These are phyloP conservation scores for Haplosporangium gracile DNA, from an alignment of 192 early-diverging fungal genomes.

Conservation along the genomic window DNA sequence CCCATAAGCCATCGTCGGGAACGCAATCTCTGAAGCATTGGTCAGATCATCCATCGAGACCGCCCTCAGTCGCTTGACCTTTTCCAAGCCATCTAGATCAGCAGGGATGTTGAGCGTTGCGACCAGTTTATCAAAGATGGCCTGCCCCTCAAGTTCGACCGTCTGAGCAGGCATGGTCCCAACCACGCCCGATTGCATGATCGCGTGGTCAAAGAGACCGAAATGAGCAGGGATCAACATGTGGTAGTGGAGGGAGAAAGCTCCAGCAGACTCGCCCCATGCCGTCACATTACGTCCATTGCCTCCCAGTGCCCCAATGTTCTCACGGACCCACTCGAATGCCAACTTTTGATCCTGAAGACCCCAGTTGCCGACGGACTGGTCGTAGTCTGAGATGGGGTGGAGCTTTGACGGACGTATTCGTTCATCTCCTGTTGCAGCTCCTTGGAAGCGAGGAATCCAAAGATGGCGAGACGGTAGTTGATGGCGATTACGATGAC, in stretches of 20 bases:
- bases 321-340: constrained; percentile 38
- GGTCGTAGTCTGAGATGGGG: constrained; percentile 13
- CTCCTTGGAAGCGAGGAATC: constrained; percentile 55
- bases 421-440: constrained; percentile 32
- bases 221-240: constrained; percentile 20
- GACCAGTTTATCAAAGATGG: constrained; percentile 18
- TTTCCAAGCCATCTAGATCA: constrained; percentile 19
- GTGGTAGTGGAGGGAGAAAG: constrained; percentile 34
- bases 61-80: constrained; percentile 23
- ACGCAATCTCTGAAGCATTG: not conserved
- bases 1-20: not conserved
- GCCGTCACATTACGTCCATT: constrained; percentile 24
- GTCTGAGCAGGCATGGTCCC: constrained; percentile 1
- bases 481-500: constrained; percentile 60
- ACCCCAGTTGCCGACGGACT: constrained; percentile 44
- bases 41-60: constrained; percentile 11
- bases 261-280: constrained; percentile 36
- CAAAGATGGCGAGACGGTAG: constrained; percentile 63
- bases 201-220: constrained; percentile 48
- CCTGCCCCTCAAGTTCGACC: constrained; percentile 16
- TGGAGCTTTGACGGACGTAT: not conserved
- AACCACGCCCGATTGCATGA: constrained; percentile 42
- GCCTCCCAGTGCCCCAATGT: constrained; percentile 33
- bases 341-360: constrained; percentile 34
- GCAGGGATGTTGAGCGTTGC: constrained; percentile 15